Percentiles rank a stretch among this genome's conserved stretches.
These are phyloP conservation scores for Aspergillus pseudotamarii DNA, from an alignment of 2,329 filamentous ascomycete genomes.

Conservation along the genomic window DNA sequence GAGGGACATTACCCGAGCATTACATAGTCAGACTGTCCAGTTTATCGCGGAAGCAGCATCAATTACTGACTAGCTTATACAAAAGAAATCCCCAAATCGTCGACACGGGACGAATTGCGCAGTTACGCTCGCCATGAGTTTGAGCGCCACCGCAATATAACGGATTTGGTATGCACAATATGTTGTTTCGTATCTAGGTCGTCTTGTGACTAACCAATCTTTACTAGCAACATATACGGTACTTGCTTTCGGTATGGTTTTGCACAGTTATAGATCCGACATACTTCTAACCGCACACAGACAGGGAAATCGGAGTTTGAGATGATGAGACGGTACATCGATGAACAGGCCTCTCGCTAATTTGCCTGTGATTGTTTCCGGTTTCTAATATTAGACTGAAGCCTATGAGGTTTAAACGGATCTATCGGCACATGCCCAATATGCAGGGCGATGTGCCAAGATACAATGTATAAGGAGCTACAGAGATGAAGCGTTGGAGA, in stretches of 20 bases:
- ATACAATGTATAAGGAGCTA: background rate
- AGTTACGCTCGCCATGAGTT: slow-evolving; percentile 50
- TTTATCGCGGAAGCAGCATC: background rate
- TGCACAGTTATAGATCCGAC: background rate
- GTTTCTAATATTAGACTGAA: background rate
- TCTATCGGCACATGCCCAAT: background rate
- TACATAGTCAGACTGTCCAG: slow-evolving; percentile 36
- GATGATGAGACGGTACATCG: slow-evolving; percentile 50
- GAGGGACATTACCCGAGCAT: slow-evolving; percentile 45
- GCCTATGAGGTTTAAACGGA: background rate
- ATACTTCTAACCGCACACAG: slow-evolving; percentile 23
- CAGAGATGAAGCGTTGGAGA: background rate
- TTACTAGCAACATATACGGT: slow-evolving; percentile 46
- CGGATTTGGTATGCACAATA: slow-evolving; percentile 39
- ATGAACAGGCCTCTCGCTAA: slow-evolving; percentile 42
- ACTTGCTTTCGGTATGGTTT: slow-evolving; percentile 44
- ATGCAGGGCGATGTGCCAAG: background rate
- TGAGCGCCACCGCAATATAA: slow-evolving; percentile 45
- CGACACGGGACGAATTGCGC: slow-evolving; percentile 44
- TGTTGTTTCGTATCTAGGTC: background rate
- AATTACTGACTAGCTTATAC: slow-evolving; percentile 2
- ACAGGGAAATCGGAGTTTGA: slow-evolving; percentile 52
- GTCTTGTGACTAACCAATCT: background rate
- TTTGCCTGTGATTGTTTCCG: background rate
- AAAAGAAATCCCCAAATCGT: slow-evolving; percentile 45